Evolutionary conservation across 805 yeast species (phyloP), one percentile per base, ranked within the genome.

Genomic region (Hyphopichia homilentoma): DNA sequence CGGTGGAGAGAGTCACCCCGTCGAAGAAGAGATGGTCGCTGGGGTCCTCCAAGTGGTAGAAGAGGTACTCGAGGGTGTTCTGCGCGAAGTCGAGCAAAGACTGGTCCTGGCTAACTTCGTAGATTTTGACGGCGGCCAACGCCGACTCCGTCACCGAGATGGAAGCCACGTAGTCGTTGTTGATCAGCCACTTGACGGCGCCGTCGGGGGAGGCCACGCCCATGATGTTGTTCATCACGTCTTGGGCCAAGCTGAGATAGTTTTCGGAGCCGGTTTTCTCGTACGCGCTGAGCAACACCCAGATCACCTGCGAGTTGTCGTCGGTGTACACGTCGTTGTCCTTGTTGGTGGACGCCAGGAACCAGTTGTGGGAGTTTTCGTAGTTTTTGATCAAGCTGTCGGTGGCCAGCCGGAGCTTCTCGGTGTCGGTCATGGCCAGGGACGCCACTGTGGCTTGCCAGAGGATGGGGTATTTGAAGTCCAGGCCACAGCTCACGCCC

Each of bases 131-230:
- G 3, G 60, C 56, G 7, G 58, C 57, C 20, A 56, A 41, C 4
- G 56, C 59, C 1, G 53, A 50, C 35, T 56, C 61, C 9, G 46
- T 41, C 6, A 57, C 50, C 5, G 60, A 53, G 23, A 56, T 56
- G 11, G 61, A 52, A 7, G 61, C 56, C 16, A 53, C 39, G 27
- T 56, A 56, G n/a, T 35, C 38, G 7, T 32, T 36, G 3, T 44
- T 33, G 25, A 44, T 44, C 13, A 43, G 34, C 61, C 61, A 56
- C 13, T 33, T 36, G 2, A 56, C 50, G 6, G 60, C 60, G 3
- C 61, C 61, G 14, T 36, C 42, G 7, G 25, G 21, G 11, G 30
- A 29, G 24, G 46, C 46, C 45, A 49, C 44, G 39, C 53, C 57
- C n/a, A 32, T 31, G 15, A 53, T 22, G 27, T 39, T 47, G 13